Percentiles rank a stretch among this genome's conserved stretches.
phyloP scores from a whole-genome alignment of 169 alveolate species.

The Miamiensis avidus region DNA sequence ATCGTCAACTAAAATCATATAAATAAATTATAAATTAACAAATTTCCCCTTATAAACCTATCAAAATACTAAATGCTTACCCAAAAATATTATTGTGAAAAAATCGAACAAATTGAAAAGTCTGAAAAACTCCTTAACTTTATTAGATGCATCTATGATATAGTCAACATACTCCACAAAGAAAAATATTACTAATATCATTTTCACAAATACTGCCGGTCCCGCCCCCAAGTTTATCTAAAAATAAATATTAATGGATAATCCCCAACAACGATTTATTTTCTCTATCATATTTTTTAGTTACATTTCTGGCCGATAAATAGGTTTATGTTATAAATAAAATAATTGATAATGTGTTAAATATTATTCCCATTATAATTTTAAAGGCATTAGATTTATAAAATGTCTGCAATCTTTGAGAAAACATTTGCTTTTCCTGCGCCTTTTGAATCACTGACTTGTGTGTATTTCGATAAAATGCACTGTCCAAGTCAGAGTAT shows the following conservation, averaged over 20 bases:
- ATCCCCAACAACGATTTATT: not conserved
- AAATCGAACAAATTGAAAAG: not conserved
- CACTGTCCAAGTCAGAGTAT: not conserved
- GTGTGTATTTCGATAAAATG: not conserved
- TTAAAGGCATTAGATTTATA: not conserved
- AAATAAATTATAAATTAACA: no score
- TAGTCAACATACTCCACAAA: not conserved
- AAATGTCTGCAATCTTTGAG: not conserved
- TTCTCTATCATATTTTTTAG: no score
- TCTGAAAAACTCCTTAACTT: not conserved
- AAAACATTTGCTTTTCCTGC: not conserved
- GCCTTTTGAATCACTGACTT: not conserved
- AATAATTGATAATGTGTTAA: not conserved
- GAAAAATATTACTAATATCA: not conserved
- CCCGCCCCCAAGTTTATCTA: not conserved
- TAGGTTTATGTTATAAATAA: not conserved
- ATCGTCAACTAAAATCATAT: not conserved
- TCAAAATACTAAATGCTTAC: not conserved
- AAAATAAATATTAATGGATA: no score
- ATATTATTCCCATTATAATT: not conserved
- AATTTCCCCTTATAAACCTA: not conserved
- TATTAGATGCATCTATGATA: not conserved
- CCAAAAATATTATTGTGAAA: not conserved
- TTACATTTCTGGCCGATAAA: not conserved
- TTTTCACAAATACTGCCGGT: not conserved